Evolutionary conservation across 805 yeast genomes (phyloP).

Genomic region (Blastobotrys americana): DNA sequence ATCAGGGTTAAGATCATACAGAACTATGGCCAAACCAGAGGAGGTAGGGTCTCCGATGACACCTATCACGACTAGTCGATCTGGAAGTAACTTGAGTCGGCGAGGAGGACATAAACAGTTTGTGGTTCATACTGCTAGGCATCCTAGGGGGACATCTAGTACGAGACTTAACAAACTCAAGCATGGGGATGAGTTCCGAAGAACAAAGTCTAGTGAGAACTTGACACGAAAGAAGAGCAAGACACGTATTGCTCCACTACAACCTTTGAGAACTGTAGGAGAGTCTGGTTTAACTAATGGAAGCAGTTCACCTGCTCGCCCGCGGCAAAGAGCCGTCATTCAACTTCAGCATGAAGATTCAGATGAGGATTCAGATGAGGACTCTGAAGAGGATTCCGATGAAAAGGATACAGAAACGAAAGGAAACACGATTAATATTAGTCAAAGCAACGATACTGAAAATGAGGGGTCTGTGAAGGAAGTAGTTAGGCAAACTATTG

Average conservation of each 20-base stretch:
- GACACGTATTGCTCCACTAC: slow-evolving; percentile 10
- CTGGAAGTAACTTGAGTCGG: neutral
- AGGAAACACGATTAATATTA: too few species aligned
- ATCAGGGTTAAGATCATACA: too few species aligned
- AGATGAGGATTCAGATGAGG: slow-evolving; percentile 4
- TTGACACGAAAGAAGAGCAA: neutral
- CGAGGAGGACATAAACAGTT: slow-evolving; percentile 12
- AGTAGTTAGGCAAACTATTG: too few species aligned
- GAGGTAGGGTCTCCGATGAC: neutral
- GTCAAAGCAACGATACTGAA: too few species aligned
- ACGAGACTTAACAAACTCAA: slow-evolving; percentile 9
- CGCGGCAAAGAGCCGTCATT: slow-evolving; percentile 6
- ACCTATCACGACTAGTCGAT: neutral
- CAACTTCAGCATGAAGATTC: slow-evolving; percentile 15
- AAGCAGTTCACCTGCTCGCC: neutral
- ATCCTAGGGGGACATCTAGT: slow-evolving; percentile 9
- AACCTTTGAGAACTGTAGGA: neutral
- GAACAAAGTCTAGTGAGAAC: slow-evolving; percentile 3
- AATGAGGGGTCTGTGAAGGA: too few species aligned
- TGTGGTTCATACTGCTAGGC: slow-evolving; percentile 10
- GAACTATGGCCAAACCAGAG: too few species aligned
- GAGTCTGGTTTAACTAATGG: neutral
- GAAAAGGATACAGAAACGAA: too few species aligned
- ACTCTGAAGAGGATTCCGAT: neutral
- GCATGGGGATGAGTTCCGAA: slow-evolving; percentile 1